Conservation (phyloP, 2,329 filamentous ascomycete species). For the Alternaria angustiovoidea region DNA sequence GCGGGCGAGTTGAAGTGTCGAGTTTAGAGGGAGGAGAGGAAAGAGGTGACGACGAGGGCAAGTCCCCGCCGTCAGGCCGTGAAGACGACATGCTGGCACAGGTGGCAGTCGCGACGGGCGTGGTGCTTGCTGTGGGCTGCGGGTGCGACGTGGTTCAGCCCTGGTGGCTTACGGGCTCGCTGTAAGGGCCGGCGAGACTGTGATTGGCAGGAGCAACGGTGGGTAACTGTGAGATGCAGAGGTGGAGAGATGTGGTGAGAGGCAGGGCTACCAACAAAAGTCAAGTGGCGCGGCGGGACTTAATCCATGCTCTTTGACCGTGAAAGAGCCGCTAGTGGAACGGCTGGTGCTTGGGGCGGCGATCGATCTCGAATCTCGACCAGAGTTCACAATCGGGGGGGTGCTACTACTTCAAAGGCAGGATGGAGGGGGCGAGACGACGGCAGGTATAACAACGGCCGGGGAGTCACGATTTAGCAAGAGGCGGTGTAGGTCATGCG, state of each 20-base stretch:
- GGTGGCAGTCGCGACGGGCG: constrained; percentile 19
- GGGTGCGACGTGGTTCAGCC: constrained; percentile 27
- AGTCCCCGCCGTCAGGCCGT: constrained; percentile 13
- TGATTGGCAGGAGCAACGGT: constrained; percentile 27
- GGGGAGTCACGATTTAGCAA: not conserved
- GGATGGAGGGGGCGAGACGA: not conserved
- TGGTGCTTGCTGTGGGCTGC: constrained; percentile 16
- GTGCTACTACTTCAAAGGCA: not conserved
- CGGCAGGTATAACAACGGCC: not conserved
- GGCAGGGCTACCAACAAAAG: constrained; percentile 7
- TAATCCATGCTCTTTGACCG: constrained; percentile 2
- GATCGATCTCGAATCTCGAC: not conserved
- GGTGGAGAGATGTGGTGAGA: constrained; percentile 21
- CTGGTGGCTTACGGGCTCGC: constrained; percentile 8
- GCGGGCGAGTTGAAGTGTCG: constrained; percentile 27
- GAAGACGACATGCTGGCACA: constrained; percentile 14
- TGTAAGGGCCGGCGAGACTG: constrained; percentile 13
- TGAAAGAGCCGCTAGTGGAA: constrained; percentile 14
- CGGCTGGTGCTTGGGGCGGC: constrained; percentile 6
- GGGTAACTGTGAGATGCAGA: not conserved
- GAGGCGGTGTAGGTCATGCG: constrained; percentile 33
- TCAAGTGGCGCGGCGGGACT: constrained; percentile 5
- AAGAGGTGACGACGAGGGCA: constrained; percentile 24
- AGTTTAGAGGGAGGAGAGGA: constrained; percentile 26
- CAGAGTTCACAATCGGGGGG: not conserved